Evolutionary conservation across 1,139 yeast genomes (phyloP).

Genomic region (Hansenula sp.): DNA sequence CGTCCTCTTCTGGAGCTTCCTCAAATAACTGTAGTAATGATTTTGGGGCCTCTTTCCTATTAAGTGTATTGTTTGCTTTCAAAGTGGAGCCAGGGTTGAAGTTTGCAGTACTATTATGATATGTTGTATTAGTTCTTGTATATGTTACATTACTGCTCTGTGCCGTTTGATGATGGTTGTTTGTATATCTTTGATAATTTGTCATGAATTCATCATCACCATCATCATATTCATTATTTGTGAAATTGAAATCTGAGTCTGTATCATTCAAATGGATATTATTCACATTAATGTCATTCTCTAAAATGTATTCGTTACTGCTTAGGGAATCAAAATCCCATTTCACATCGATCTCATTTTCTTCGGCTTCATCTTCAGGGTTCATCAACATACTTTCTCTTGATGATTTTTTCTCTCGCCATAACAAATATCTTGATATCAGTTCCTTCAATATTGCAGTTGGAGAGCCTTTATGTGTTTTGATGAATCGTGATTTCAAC

Average conservation of each 20-base stretch:
- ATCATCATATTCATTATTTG: constrained; percentile 29
- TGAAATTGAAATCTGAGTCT: constrained; percentile 25
- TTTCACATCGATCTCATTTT: constrained; percentile 52
- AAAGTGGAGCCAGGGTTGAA: constrained; percentile 25
- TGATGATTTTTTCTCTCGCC: constrained; percentile 65
- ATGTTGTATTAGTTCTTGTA: constrained; percentile 14
- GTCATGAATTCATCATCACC: constrained; percentile 31
- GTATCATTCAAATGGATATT: constrained; percentile 33
- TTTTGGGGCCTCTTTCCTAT: constrained; percentile 57
- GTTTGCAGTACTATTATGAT: constrained; percentile 22
- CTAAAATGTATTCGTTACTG: constrained; percentile 66
- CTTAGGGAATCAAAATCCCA: constrained; percentile 86
- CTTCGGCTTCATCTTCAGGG: constrained; percentile 30
- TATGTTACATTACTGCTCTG: constrained; percentile 13
- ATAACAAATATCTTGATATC: constrained; percentile 71
- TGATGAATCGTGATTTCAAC: constrained; percentile 67
- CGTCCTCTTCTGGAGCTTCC: constrained; percentile 29
- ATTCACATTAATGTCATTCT: constrained; percentile 54
- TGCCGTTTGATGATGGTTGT: constrained; percentile 7
- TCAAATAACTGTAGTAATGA: constrained; percentile 73
- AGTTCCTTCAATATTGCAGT: constrained; percentile 67
- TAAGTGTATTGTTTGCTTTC: constrained; percentile 22
- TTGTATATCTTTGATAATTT: constrained; percentile 17
- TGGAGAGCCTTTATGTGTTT: constrained; percentile 54
- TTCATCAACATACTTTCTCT: constrained; percentile 40